Evolutionary conservation across 2,329 filamentous ascomycete species (phyloP).

Genomic region (Cladobotryum mycophilum): DNA sequence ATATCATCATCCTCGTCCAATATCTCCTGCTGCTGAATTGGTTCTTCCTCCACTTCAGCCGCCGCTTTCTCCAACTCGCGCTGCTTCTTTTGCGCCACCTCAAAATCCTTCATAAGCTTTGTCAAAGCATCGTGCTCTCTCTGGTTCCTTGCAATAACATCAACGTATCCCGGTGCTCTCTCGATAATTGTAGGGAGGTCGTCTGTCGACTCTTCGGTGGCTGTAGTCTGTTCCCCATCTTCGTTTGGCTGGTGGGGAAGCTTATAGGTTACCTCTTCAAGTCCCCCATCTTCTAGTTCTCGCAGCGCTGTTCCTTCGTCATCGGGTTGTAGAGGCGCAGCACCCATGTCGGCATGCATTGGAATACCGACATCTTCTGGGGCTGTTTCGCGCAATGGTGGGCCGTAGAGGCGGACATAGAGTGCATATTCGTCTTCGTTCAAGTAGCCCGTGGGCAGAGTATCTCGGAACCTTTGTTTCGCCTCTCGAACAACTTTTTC

Average conservation of each 20-base stretch:
- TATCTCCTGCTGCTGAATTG: conserved; percentile 15
- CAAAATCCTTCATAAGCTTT: conserved; percentile 53
- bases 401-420: conserved; percentile 76
- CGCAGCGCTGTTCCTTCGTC: conserved; percentile 44
- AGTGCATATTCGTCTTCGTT: conserved; percentile 63
- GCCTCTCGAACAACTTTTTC: conserved; percentile 64
- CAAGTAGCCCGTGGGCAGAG: conserved; percentile 65
- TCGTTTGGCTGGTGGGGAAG: conserved; percentile 14
- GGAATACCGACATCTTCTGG: conserved; percentile 54
- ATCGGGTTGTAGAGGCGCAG: conserved; percentile 14
- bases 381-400: conserved; percentile 57
- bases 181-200: conserved; percentile 22
- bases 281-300: conserved; percentile 47
- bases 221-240: conserved; percentile 1
- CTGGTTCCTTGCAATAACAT: conserved; percentile 44
- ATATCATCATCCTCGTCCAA: conserved; percentile 23
- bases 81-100: conserved; percentile 34
- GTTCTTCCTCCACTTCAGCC: conserved; percentile 18
- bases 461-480: conserved; percentile 69
- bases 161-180: conserved; percentile 35
- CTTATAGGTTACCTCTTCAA: conserved; percentile 56
- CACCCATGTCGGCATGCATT: conserved; percentile 31
- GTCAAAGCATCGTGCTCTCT: conserved; percentile 50
- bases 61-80: conserved; percentile 8
- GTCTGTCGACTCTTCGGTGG: conserved; percentile 7